These are phyloP conservation scores for Corymbia maculata DNA, from an alignment of 345 rosid species.

Conservation along the genomic window DNA sequence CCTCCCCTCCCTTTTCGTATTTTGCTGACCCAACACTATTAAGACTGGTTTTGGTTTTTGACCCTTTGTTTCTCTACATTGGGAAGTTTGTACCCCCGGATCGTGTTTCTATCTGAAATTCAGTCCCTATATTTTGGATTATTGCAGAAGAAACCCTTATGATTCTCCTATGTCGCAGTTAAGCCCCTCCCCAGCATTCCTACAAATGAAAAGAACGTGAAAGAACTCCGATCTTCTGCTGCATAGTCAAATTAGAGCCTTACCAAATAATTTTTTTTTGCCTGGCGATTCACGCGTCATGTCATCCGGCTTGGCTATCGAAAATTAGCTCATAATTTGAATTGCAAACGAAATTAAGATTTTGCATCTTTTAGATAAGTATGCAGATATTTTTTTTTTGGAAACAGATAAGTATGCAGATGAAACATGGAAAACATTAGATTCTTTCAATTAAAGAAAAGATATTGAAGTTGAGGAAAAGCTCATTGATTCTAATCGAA, in stretches of 20 bases:
- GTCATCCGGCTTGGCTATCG: rapidly evolving
- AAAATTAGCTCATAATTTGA: background rate
- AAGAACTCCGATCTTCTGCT: background rate
- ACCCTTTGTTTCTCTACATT: background rate
- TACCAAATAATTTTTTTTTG: background rate
- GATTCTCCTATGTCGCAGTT: background rate
- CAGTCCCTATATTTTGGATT: background rate
- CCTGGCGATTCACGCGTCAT: background rate
- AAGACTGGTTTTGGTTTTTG: background rate
- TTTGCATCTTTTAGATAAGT: background rate
- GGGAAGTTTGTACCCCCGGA: background rate
- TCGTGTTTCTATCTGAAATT: background rate
- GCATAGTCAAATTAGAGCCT: background rate
- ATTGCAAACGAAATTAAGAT: background rate
- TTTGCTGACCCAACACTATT: background rate
- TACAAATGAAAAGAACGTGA: background rate
- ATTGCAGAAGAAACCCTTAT: background rate
- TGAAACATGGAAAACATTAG: background rate
- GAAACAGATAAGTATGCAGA: background rate
- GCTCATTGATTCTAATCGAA: too few relatives aligned
- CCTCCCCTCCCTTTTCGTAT: background rate
- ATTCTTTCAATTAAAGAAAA: background rate
- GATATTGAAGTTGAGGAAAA: background rate
- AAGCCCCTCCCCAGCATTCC: background rate
- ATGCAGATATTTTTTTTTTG: too few relatives aligned